Evolutionary conservation across 169 alveolate species (phyloP).

Genomic region (Cyclospora cayetanensis): DNA sequence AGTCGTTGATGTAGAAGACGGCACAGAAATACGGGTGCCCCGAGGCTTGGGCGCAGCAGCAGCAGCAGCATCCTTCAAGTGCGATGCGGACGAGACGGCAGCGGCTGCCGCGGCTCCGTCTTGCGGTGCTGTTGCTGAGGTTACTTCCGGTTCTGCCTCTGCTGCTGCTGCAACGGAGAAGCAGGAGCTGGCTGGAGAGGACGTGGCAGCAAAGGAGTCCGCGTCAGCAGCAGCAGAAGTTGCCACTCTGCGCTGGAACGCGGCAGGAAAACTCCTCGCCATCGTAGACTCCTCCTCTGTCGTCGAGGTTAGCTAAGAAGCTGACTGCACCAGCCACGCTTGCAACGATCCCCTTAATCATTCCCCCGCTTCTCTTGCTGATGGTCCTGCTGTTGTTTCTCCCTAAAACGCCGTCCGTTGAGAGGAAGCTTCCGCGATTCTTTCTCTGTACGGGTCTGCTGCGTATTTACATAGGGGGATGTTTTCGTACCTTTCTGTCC

Average conservation of each 20-base stretch:
- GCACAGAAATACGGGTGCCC: background rate
- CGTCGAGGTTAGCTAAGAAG: conserved; percentile 41
- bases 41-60: background rate
- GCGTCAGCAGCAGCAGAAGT: conserved; percentile 38
- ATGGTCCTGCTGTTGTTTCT: no score
- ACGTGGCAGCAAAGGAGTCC: background rate
- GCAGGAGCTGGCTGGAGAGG: background rate
- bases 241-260: conserved; percentile 63
- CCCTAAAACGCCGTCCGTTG: no score
- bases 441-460: background rate
- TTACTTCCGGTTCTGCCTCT: background rate
- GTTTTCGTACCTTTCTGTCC: background rate
- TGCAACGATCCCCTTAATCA: no score
- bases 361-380: no score
- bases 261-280: conserved; percentile 22
- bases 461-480: background rate
- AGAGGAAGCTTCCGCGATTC: no score
- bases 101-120: background rate
- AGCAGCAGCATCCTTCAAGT: background rate
- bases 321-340: no score
- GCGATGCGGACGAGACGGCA: background rate
- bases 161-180: background rate
- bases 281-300: conserved; percentile 55
- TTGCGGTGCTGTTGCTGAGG: background rate
- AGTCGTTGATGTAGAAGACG: background rate